These are phyloP conservation scores for Neltuma alba DNA, from an alignment of 306 rosid species.

Conservation along the genomic window DNA sequence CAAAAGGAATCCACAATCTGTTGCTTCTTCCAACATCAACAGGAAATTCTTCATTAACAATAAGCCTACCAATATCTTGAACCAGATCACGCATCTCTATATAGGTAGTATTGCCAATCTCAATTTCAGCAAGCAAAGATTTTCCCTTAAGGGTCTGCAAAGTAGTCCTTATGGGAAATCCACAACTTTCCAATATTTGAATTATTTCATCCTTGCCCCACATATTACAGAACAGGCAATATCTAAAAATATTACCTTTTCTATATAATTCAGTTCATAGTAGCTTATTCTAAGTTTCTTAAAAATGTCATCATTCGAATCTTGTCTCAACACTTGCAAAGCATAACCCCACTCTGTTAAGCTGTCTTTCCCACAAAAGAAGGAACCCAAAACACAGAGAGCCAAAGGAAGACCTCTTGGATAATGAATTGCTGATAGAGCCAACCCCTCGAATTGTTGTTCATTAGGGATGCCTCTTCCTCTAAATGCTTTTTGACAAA, in stretches of 20 bases:
- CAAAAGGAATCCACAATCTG: neutral
- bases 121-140: no score
- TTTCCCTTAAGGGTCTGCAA: no score
- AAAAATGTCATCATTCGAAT: neutral
- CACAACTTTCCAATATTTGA: no score
- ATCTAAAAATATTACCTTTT: neutral
- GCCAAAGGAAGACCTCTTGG: neutral
- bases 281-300: neutral
- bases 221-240: neutral
- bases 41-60: neutral
- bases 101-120: no score
- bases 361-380: neutral
- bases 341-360: neutral
- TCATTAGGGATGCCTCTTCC: neutral
- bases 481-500: neutral
- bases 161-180: no score
- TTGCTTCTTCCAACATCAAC: neutral
- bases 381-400: neutral
- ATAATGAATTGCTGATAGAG: neutral
- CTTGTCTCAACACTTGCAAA: neutral
- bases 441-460: neutral
- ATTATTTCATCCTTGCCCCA: no score
- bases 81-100: no score
- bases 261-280: neutral
- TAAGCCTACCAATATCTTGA: no score